Base-by-base conservation (phyloP, 257 asterid genomes). In the Solanum piurae region DNA sequence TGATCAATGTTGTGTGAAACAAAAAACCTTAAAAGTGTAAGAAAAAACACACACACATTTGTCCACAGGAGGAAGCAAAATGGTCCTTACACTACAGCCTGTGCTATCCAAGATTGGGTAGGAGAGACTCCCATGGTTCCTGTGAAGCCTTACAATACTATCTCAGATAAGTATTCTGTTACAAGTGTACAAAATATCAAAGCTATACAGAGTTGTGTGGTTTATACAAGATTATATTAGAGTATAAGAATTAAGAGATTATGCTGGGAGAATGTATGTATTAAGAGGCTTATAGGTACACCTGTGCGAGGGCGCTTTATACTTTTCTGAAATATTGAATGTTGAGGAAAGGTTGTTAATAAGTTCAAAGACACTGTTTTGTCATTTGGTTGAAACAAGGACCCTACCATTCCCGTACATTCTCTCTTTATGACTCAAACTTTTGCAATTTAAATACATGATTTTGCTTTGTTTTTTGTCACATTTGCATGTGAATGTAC, bases 401-500 rank as follows among this genome's bases (percentile, higher is more conserved):
- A 37, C 77, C 85, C 58, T 64, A 83, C 52, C 77, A 79, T 87
- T 84, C 86, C 58, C 31, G 85, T 80, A 46, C 85, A 44, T 46
- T 82, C 85, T 31, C 36, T 85, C 80, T 85, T 64, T 36, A 90
- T 83, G 66, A 44, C 89, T 85, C 87, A 83, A 69, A 90, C 91
- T 31, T 90, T 91, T 90, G 90, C 89, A 89, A 80, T 86, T 90
- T 87, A 87, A 87, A 82, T 82, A 92, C 87, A 83, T 58, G 82
- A 38, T 91, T 71, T 91, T 92, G 89, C 90, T 88, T 91, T 86
- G 74, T 88, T 86, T 55, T 88, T 88, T 84, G 88, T 93, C 89
- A 93, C 94, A 88, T 89, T 90, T 91, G 93, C 95, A 92, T 90
- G 95, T 93, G 95, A 93, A 90, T 90, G 94, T 91, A 92, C 94